Base-by-base conservation (phyloP, 2,329 filamentous ascomycete species). In the Fusarium metavorans region DNA sequence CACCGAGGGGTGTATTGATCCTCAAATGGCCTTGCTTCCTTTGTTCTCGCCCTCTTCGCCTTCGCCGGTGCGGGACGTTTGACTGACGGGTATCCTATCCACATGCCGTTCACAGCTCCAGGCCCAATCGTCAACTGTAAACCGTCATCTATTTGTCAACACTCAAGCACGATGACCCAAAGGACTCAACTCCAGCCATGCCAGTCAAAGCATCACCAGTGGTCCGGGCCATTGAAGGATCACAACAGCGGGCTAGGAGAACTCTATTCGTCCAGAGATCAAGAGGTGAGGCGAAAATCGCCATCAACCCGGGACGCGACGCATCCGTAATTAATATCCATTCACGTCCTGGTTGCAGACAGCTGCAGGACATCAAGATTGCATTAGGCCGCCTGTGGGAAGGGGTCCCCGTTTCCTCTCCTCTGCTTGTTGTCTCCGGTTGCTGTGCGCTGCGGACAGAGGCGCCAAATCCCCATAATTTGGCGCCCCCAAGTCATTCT, bases 291-390 rank as follows among this genome's bases (percentile, higher is more conserved):
- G 61, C 48, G 45, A 50, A 23, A 50, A 48, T 41, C 45, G 13
- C 60, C 54, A 50, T 35, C 35, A 64, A 25, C 67, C 45, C 59
- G 32, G 25, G 32, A 39, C 37, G 27, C 50, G 32, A 39, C 37
- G 32, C 50, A 63, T 56, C 32, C 58, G 45, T 61, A 37, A 41
- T 59, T 41, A 34, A 54, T n/a, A 30, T 66, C 56, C 41, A 48
- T 35, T 25, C 52, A 34, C 43, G 45, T 34, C 56, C 67, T 41
- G 48, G 23, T 34, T 62, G 66, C 68, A 68, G 59, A 34, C 23
- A 61, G 59, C 69, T 78, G 75, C 76, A 77, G 70, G 64, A 77
- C 76, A 76, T 76, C 59, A 60, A 64, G 35, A 67, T 74, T 71
- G 76, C 76, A 76, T 74, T 68, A 66, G 75, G 64, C 45, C 58